phyloP scores from a whole-genome alignment of 306 rosid genomes.

The Hylodesmum podocarpum region DNA sequence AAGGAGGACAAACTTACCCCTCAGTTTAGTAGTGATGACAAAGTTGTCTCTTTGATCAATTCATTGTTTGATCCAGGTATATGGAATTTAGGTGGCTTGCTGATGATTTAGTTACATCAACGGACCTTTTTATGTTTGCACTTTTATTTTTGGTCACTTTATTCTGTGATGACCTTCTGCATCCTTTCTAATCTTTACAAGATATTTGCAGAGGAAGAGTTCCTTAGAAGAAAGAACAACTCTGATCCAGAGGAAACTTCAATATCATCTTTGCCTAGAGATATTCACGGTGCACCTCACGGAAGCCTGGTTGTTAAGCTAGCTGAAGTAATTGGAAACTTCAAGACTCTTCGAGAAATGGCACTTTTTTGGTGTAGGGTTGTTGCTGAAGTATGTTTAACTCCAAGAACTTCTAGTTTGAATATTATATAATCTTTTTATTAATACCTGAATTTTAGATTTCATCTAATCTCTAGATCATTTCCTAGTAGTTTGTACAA shows the following conservation, averaged over 20 bases:
- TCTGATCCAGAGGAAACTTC: constrained; percentile 47
- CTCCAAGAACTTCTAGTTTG: constrained; percentile 26
- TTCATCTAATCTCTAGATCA: not conserved
- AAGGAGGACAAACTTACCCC: constrained; percentile 68
- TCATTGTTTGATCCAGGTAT: constrained; percentile 83
- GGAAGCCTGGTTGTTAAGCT: constrained; percentile 85
- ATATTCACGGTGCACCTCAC: constrained; percentile 91
- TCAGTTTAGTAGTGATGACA: constrained; percentile 59
- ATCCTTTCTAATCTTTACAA: constrained; percentile 56
- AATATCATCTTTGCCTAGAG: constrained; percentile 58
- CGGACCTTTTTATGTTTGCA: not conserved
- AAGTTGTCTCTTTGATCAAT: constrained; percentile 54
- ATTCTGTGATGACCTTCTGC: constrained; percentile 53
- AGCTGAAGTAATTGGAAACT: constrained; percentile 91
- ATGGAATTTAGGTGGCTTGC: constrained; percentile 34
- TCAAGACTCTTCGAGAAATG: constrained; percentile 66
- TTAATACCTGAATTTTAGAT: not conserved
- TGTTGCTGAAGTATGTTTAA: constrained; percentile 74
- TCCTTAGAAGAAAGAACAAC: constrained; percentile 62
- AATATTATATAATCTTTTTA: not conserved
- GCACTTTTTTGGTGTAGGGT: constrained; percentile 85
- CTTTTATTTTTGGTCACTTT: constrained; percentile 10
- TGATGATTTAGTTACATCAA: constrained; percentile 15
- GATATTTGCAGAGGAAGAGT: constrained; percentile 75
- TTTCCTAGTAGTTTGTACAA: constrained; percentile 6